Percentiles rank a stretch among this genome's conserved stretches.
These are phyloP conservation scores for Cutaneotrichosporon arboriforme DNA, from an alignment of 1,284 basidiomycete genomes.

Conservation along the genomic window DNA sequence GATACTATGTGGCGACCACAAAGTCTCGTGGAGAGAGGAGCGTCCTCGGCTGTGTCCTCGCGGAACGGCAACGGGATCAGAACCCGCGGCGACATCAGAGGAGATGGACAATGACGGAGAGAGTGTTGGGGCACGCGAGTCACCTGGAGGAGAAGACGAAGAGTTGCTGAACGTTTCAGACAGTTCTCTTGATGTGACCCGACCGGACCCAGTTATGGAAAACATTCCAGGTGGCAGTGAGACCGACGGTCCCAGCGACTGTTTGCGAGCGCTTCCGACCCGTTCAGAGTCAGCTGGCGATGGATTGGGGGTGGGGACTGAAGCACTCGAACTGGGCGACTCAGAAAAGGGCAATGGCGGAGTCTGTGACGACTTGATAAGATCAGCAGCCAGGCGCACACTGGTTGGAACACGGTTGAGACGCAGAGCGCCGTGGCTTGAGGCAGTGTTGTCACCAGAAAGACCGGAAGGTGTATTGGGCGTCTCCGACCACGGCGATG, in stretches of 20 bases:
- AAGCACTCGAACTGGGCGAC: slow-evolving; percentile 16
- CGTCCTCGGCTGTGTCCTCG: not conserved
- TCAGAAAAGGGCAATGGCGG: slow-evolving; percentile 11
- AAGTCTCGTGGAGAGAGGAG: not conserved
- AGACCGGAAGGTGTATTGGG: no score
- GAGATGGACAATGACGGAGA: slow-evolving; percentile 2
- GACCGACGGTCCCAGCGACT: slow-evolving; percentile 1
- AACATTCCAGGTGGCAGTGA: slow-evolving; percentile 8
- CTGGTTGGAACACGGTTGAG: slow-evolving; percentile 54
- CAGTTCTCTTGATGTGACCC: not conserved
- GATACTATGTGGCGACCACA: not conserved
- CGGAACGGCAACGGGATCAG: slow-evolving; percentile 1
- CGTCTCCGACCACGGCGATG: slow-evolving; percentile 42
- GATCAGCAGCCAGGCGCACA: slow-evolving; percentile 52
- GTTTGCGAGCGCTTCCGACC: slow-evolving; percentile 1
- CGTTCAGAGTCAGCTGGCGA: slow-evolving; percentile 19
- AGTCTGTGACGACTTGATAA: slow-evolving; percentile 36
- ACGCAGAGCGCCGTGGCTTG: slow-evolving; percentile 27
- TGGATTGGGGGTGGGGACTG: slow-evolving; percentile 32
- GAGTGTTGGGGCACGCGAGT: not conserved
- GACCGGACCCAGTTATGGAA: not conserved
- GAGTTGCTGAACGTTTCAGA: not conserved
- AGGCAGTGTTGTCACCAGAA: no score
- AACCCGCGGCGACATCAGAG: not conserved
- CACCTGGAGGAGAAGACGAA: not conserved